Evolutionary conservation across 129 eudicot genomes (phyloP).

Genomic region (Chrysanthemum makinoi): DNA sequence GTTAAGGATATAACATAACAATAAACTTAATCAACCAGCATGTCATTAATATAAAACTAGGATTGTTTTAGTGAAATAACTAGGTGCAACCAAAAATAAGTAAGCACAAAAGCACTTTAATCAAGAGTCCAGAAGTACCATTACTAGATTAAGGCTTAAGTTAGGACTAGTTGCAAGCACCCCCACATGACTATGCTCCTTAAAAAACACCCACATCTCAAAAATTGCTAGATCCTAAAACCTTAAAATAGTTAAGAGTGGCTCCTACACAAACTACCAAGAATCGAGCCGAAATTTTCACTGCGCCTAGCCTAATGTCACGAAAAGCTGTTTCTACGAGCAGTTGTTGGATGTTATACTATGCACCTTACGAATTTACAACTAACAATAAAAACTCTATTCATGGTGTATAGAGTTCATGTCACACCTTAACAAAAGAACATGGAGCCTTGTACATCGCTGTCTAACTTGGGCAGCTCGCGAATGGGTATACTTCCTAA

Average conservation of each 20-base stretch:
- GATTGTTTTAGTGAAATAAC: not conserved
- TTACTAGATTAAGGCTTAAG: slow-evolving; percentile 31
- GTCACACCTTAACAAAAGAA: slow-evolving; percentile 70
- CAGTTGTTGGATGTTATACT: slow-evolving; percentile 1
- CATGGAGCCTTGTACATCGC: slow-evolving; percentile 72
- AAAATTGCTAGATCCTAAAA: slow-evolving; percentile 22
- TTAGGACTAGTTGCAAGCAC: slow-evolving; percentile 27
- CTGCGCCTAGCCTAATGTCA: slow-evolving; percentile 16
- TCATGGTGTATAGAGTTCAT: not conserved
- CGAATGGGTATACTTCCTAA: slow-evolving; percentile 47
- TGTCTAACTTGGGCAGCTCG: slow-evolving; percentile 69
- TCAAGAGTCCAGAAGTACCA: slow-evolving; percentile 23
- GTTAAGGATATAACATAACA: too few species aligned
- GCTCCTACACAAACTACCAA: slow-evolving; percentile 22
- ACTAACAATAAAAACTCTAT: slow-evolving; percentile 10
- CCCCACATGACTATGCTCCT: slow-evolving; percentile 32
- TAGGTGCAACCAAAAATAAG: slow-evolving; percentile 1
- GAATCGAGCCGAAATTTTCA: not conserved
- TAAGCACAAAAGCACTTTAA: slow-evolving; percentile 21
- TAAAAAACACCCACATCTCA: slow-evolving; percentile 23
- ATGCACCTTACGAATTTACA: slow-evolving; percentile 32
- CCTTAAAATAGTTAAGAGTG: slow-evolving; percentile 11
- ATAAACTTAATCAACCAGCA: too few species aligned
- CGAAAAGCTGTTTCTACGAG: slow-evolving; percentile 12
- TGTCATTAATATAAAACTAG: not conserved